phyloP scores from a whole-genome alignment of 129 eudicot species.

The Saussurea involucrata region DNA sequence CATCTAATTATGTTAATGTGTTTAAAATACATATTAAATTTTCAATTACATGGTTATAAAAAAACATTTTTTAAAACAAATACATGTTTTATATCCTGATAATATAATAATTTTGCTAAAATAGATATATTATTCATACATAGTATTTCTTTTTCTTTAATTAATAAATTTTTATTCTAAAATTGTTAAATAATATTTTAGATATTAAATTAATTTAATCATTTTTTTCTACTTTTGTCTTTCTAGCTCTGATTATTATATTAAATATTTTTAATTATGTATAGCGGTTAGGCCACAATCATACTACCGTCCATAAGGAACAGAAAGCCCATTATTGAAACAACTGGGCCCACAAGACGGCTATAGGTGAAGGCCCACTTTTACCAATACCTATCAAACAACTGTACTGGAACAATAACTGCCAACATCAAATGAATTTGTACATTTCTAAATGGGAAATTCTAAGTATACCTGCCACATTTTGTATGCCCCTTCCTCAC shows the following conservation, averaged over 20 bases:
- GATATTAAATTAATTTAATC: neutral
- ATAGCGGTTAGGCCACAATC: constrained; percentile 22
- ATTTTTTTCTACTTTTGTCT: neutral
- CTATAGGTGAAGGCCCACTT: constrained; percentile 28
- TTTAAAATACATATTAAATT: neutral
- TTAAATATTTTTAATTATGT: neutral
- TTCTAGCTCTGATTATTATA: neutral
- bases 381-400: constrained; percentile 16
- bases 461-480: no score
- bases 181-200: neutral
- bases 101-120: no score
- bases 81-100: neutral
- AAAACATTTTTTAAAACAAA: neutral
- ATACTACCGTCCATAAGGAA: constrained; percentile 26
- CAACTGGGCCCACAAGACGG: constrained; percentile 27
- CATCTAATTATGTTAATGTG: neutral
- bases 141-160: neutral
- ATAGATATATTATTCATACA: neutral
- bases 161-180: neutral
- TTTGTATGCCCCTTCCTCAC: no score
- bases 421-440: neutral
- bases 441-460: neutral
- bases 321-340: constrained; percentile 23
- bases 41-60: neutral
- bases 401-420: neutral